Evolutionary conservation across 345 rosid genomes (phyloP), one percentile per base, ranked within the genome.

Genomic region (Pugionium cornutum): DNA sequence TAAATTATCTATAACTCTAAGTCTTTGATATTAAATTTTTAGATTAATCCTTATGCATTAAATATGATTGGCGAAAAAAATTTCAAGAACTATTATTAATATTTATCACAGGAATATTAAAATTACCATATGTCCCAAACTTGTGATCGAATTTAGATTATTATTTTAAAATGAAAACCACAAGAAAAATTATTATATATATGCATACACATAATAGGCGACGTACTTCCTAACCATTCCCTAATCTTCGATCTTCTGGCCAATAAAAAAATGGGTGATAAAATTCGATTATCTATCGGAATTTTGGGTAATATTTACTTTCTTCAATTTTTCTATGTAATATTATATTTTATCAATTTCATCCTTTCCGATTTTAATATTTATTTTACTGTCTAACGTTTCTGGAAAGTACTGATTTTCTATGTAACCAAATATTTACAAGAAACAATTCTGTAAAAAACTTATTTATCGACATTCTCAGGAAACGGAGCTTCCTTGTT

Each of bases 401-500:
- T n/a, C n/a, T n/a, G n/a, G n/a, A n/a, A n/a, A n/a, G n/a, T n/a
- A n/a, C n/a, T n/a, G 18, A 0, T 18, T 0, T 18, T 18, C 18
- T 18, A 18, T 18, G 18, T 0, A 18, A 18, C 0, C 18, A 18
- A 18, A 18, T 47, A 10, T 3, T 27, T 34, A 34, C 58, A 50
- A 28, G 58, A 49, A 35, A 53, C 18, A 58, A 68, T 33, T 48
- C 9, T 66, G 59, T 60, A 49, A 58, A 55, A 35, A 7, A 56
- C 8, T 49, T 33, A n/a, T 50, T 8, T 35, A 29, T 32, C 39
- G 7, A 32, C 45, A 31, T 3, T 47, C 51, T 77, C 88, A 92
- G 98, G 97, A 62, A 92, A 87, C 74, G 96, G 85, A 47, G 77
- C 97, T 61, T 82, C 91, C 39, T 78, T 89, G 81, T 67, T 83